Percentiles rank a stretch among this genome's conserved stretches.
These are phyloP conservation scores for Chrysanthemum seticuspe DNA, from an alignment of 129 eudicot species.

Conservation along the genomic window DNA sequence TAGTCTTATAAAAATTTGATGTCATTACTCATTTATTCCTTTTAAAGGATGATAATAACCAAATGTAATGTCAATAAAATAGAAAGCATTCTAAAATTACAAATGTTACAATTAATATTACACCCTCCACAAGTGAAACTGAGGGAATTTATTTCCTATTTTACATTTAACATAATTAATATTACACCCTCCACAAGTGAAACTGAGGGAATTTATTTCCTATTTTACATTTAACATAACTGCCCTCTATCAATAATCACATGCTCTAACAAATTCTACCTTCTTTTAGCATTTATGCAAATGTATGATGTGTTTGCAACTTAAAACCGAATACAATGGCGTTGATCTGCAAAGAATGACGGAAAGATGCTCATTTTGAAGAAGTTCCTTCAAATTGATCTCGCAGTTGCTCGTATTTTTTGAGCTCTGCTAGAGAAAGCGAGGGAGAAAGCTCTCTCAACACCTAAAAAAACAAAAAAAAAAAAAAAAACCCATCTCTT, in stretches of 20 bases:
- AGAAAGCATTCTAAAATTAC: background rate
- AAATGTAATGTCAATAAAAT: constrained; percentile 8
- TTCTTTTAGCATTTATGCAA: background rate
- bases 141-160: background rate
- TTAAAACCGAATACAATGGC: background rate
- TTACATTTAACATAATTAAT: background rate
- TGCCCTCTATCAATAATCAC: background rate
- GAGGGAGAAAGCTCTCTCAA: constrained; percentile 75
- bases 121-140: background rate
- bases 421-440: constrained; percentile 75
- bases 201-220: background rate
- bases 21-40: background rate
- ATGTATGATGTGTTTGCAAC: background rate
- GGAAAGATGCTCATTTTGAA: constrained; percentile 34
- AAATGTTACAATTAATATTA: constrained; percentile 11
- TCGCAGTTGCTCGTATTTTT: constrained; percentile 68
- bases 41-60: constrained; percentile 20
- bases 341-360: background rate
- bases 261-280: background rate
- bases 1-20: background rate
- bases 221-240: constrained; percentile 1
- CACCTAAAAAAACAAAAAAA: constrained; percentile 49
- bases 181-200: background rate
- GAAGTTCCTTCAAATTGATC: constrained; percentile 76
- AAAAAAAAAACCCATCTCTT: background rate